Percentiles rank a stretch among this genome's conserved stretches.
These are phyloP conservation scores for Aspergillus saccharolyticus DNA, from an alignment of 495 filamentous ascomycete genomes.

Conservation along the genomic window DNA sequence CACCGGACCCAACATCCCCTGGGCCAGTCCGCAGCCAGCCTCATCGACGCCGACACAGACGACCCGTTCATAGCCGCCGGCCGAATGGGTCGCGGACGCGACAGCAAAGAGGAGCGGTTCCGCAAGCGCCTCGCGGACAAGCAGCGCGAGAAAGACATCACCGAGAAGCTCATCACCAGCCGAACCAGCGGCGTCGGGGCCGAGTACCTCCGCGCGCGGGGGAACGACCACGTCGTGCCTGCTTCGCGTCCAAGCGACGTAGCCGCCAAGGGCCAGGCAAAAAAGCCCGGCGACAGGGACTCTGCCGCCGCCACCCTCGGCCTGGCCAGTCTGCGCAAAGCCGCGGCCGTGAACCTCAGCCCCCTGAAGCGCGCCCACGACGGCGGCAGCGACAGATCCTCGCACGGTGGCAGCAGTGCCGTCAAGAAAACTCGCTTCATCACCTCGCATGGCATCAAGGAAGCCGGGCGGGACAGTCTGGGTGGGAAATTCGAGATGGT, in stretches of 20 bases:
- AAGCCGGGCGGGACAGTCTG: constrained; percentile 70
- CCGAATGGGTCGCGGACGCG: constrained; percentile 40
- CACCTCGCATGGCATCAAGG: constrained; percentile 68
- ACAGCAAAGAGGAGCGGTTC: constrained; percentile 60
- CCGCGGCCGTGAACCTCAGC: constrained; percentile 56
- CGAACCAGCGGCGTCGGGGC: constrained; percentile 62
- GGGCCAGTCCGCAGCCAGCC: constrained; percentile 50
- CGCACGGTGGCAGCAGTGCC: constrained; percentile 32
- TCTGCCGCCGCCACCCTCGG: constrained; percentile 17
- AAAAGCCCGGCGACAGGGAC: background rate
- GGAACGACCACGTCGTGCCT: constrained; percentile 19
- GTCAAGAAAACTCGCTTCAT: constrained; percentile 80
- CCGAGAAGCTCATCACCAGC: constrained; percentile 57
- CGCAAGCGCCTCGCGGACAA: constrained; percentile 63
- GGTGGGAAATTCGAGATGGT: constrained; percentile 44
- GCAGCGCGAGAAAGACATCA: constrained; percentile 78
- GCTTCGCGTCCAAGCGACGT: background rate
- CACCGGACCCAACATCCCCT: constrained; percentile 19
- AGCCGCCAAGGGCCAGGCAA: background rate
- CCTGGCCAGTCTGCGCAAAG: constrained; percentile 30
- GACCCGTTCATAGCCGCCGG: constrained; percentile 50
- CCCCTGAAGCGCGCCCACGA: constrained; percentile 57
- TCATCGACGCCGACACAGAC: constrained; percentile 66
- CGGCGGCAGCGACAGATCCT: constrained; percentile 30
- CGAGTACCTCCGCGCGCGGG: constrained; percentile 65